phyloP scores from a whole-genome alignment of 2,329 filamentous ascomycete genomes.

The Colletotrichum brevisporum region DNA sequence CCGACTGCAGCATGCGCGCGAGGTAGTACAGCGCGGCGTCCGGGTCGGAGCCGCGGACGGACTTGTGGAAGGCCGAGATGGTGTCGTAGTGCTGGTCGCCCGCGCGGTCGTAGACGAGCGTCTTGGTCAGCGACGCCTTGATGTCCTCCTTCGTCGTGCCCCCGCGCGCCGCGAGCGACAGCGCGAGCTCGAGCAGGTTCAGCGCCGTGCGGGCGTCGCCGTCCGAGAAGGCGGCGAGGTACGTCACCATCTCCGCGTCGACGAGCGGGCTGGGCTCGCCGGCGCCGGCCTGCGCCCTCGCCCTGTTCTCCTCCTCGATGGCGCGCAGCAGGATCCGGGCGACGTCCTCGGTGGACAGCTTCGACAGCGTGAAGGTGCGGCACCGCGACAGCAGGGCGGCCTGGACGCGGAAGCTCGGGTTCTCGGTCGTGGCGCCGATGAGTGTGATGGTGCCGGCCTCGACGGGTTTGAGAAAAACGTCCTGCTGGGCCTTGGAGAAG shows the following conservation, averaged over 20 bases:
- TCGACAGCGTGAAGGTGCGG: constrained; percentile 87
- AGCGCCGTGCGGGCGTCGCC: constrained; percentile 94
- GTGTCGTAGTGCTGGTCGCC: constrained; percentile 98
- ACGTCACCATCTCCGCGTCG: constrained; percentile 82
- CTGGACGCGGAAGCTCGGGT: constrained; percentile 94
- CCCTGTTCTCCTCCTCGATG: constrained; percentile 67
- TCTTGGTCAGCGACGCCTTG: constrained; percentile 88
- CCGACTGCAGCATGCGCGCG: constrained; percentile 93
- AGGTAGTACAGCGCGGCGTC: constrained; percentile 96
- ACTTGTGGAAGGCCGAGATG: constrained; percentile 97
- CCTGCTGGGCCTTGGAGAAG: constrained; percentile 93
- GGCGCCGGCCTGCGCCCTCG: constrained; percentile 30
- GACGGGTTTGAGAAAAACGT: constrained; percentile 93
- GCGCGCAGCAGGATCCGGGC: constrained; percentile 83
- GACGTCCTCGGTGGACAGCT: constrained; percentile 81
- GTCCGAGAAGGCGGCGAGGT: constrained; percentile 89
- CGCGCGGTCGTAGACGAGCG: constrained; percentile 92
- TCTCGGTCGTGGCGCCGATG: constrained; percentile 96
- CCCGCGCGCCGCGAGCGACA: constrained; percentile 77
- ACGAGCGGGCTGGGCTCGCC: constrained; percentile 69
- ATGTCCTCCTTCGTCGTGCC: constrained; percentile 81
- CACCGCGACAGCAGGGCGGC: constrained; percentile 90
- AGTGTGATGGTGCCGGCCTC: constrained; percentile 92
- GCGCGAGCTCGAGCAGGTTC: constrained; percentile 90
- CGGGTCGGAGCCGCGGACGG: constrained; percentile 86